Base-by-base conservation (phyloP, 257 asterid genomes). In the Craterostigma plantagineum region DNA sequence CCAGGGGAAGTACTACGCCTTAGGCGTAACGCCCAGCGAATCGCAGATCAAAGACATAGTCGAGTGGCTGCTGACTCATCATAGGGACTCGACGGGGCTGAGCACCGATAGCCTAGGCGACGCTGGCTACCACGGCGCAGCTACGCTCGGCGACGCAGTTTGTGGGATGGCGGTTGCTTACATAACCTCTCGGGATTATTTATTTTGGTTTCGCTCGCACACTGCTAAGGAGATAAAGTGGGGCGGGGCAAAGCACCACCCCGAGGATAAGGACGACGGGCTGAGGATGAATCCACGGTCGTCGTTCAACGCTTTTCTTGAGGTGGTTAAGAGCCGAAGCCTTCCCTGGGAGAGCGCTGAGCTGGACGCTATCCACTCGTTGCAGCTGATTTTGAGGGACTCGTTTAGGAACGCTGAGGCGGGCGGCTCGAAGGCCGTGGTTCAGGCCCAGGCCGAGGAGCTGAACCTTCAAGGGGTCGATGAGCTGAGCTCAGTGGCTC, bases 311-410 rank as follows among this genome's bases (percentile, higher is more conserved):
- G 96, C 90, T 14, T 85, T 85, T 66, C 60, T 85, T 11, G 96
- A 85, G 60, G 94, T 85, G 42, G 94, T 77, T 13, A 85, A 85
- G 73, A 80, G 90, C 47, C 62, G 85, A 42, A 80, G 94, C 62
- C 53, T 67, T 42, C 96, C 91, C n/a, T 85, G 96, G 96, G 93
- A 85, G 60, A 74, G 52, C 61, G 82, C 91, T 6, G 94, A 85
- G 62, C 72, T 85, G 82, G 93, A 85, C 60, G 96, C 77, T 4
- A 75, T 79, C 43, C 87, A 72, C 53, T 75, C 92, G 13, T 47
- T 79, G 70, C 92, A 79, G 65, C 77, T 79, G 18, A 79, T 79
- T 36, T 48, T 78, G 23, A 75, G 87, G 65, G 65, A 74, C 17
- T 56, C 86, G 30, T 23, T 23, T 23, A 23, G 30, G 30, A 23